These are phyloP conservation scores for Raddia guianensis DNA, from an alignment of 176 grass and related monocot species.

Conservation along the genomic window DNA sequence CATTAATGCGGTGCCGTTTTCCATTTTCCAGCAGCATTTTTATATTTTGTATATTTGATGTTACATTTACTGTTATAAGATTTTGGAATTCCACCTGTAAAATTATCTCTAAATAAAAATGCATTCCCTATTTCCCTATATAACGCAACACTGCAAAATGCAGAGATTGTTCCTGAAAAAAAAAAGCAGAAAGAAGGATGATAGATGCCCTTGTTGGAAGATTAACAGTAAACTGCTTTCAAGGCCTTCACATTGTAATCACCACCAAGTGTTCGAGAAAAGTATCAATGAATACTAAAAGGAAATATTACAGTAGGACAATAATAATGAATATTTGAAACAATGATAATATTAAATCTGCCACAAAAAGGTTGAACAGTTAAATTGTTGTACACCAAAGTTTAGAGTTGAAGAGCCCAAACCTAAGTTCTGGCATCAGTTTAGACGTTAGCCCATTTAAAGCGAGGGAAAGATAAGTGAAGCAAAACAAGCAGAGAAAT, in stretches of 20 bases:
- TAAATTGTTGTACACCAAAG: background rate
- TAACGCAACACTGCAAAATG: background rate
- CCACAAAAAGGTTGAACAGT: too few species aligned
- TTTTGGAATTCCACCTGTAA: background rate
- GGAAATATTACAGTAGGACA: background rate
- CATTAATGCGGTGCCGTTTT: background rate
- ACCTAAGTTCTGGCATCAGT: background rate
- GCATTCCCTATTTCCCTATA: too few species aligned
- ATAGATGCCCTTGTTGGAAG: background rate
- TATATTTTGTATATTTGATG: background rate
- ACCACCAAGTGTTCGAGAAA: background rate
- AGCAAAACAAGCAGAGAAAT: constrained; percentile 23
- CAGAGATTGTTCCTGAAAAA: background rate
- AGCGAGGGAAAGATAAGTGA: background rate
- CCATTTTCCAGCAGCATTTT: background rate
- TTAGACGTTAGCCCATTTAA: background rate
- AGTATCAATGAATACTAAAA: background rate
- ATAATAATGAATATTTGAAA: background rate
- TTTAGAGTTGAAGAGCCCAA: background rate
- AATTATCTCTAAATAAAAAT: background rate
- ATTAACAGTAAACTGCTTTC: background rate
- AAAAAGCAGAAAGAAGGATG: background rate
- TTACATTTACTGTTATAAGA: background rate
- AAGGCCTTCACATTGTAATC: background rate
- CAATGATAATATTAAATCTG: background rate